Evolutionary conservation across 176 grass and related monocot species (phyloP), one percentile per base, ranked within the genome.

Genomic region (Secale cereale): DNA sequence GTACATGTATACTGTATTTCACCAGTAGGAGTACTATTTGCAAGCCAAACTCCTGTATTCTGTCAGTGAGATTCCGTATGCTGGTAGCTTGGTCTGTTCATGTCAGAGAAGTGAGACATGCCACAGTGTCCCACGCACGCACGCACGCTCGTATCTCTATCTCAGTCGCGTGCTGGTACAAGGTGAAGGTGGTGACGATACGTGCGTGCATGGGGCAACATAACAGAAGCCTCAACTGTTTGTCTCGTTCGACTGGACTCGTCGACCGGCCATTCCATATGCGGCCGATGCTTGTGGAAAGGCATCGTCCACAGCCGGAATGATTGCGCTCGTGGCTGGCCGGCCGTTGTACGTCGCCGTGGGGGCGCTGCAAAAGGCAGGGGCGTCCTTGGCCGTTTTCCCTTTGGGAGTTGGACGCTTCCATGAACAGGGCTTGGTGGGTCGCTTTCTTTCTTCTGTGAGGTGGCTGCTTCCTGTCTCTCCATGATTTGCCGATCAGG

Each of bases 241-340:
- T 65, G 88, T 90, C 79, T 66, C 36, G 79, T 90, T 79, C 80
- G 64, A 73, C 65, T 86, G 70, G 88, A 90, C 70, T 26, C 54
- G 40, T 86, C 78, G 78, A 76, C 27, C 28, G 15, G 60, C 20
- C 3, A 8, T 0, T 2, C 9, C 46, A 31, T 74, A 52, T 50
- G 28, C 22, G 79, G 27, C 35, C 20, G 12, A 23, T 27, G 31
- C 30, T 28, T 3, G 36, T 22, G 2, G 52, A 56, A 19, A 52
- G 48, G n/a, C n/a, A n/a, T n/a, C n/a, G n/a, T n/a, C n/a, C n/a
- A n/a, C n/a, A n/a, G n/a, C n/a, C n/a, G n/a, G n/a, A n/a, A n/a
- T 88, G 39, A 66, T 54, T 66, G 78, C 25, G 69, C 6, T n/a
- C 69, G 69, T 45, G 69, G 37, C 8, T 26, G 69, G 45, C 50